Evolutionary conservation across 139 green algal genomes (phyloP), one percentile per base, ranked within the genome.

Genomic region (Protoeuglena noctilucae): DNA sequence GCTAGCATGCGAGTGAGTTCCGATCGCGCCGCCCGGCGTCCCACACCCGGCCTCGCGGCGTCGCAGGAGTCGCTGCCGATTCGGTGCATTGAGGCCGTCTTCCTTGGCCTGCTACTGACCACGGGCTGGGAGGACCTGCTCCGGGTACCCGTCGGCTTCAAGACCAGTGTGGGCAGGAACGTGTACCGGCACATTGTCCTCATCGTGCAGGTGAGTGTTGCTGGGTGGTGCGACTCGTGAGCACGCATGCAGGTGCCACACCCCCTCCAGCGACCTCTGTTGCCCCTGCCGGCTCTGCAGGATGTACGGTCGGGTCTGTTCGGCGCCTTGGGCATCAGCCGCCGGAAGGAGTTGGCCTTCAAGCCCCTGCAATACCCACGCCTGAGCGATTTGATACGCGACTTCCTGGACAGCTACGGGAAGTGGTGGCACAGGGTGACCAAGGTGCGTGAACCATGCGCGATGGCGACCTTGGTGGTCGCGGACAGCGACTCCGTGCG

Each of bases 281-380:
- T 66, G 73, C 50, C 73, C 77, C 53, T 82, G 55, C 53, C 79
- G 43, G 68, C 57, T 5, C 58, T 79, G 23, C 59, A 59, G 29
- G 63, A 79, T 51, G 6, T 6, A 2, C 54, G 53, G 16, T 65
- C 16, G 19, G 57, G 62, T 24, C 63, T 54, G 40, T 84, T 61
- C 68, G 75, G 75, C n/a, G 72, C 72, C 0, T 47, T 84, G 4
- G 75, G 75, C 3, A 64, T 84, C 26, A 76, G 64, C 54, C 60
- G 75, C 19, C 57, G 68, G 3, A 26, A 54, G 2, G 51, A 79
- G 46, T 48, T 82, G n/a, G 75, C 77, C 68, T 60, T 74, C 63
- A 82, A 80, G 63, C 48, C 66, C 1, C 53, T 79, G 14, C 39
- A 23, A 1, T 71, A 59, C 41, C 49, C 51, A 56, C 72, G 61